A percentile compares a stretch with the other conserved stretches of the same genome.
These are phyloP conservation scores for Lentinula detonsa DNA, from an alignment of 768 basidiomycete species.

Conservation along the genomic window DNA sequence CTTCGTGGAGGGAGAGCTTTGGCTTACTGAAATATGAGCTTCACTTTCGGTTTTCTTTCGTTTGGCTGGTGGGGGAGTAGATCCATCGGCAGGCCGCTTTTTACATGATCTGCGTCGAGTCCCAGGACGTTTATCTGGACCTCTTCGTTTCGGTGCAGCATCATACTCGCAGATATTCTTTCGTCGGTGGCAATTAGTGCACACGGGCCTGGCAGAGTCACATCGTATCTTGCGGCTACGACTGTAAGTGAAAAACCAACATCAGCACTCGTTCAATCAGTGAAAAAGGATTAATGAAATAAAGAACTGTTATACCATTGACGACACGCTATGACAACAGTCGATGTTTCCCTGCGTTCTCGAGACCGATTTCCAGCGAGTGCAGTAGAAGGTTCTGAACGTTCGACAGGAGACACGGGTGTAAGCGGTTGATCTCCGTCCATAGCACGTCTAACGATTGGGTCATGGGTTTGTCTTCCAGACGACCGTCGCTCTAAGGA, in stretches of 20 bases:
- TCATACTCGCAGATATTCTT: constrained; percentile 79
- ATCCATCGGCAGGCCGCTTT: constrained; percentile 61
- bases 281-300: constrained; percentile 34
- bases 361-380: constrained; percentile 23
- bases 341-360: constrained; percentile 54
- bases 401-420: constrained; percentile 27
- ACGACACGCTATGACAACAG: constrained; percentile 76
- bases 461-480: constrained; percentile 40
- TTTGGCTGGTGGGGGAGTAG: constrained; percentile 45
- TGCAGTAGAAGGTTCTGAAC: constrained; percentile 27
- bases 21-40: constrained; percentile 24
- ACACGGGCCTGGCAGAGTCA: constrained; percentile 75
- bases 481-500: constrained; percentile 39
- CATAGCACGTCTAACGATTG: constrained; percentile 30
- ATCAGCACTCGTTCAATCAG: constrained; percentile 23
- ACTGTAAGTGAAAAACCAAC: constrained; percentile 36
- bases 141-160: constrained; percentile 72
- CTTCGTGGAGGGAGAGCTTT: constrained; percentile 23
- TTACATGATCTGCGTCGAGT: constrained; percentile 82
- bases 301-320: constrained; percentile 50
- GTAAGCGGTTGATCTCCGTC: constrained; percentile 23
- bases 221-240: constrained; percentile 83
- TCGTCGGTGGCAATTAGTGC: constrained; percentile 77
- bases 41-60: constrained; percentile 35
- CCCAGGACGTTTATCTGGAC: constrained; percentile 82